Conservation (phyloP, 1,284 basidiomycete species). For the Sanghuangporus baumii region DNA sequence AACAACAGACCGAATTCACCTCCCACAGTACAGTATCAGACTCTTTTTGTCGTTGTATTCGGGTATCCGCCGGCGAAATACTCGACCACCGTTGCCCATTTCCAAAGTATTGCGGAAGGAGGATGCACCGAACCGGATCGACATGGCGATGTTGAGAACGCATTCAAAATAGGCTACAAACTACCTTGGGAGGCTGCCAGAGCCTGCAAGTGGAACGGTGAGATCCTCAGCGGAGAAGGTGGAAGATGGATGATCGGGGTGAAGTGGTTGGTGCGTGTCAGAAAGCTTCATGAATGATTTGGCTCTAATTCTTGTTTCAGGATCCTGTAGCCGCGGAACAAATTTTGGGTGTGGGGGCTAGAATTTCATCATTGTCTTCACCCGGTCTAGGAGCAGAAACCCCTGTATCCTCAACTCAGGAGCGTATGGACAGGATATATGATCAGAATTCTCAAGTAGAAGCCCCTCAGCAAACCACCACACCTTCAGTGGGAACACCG, state of each 20-base stretch:
- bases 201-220: slow-evolving; percentile 74
- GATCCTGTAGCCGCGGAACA: slow-evolving; percentile 13
- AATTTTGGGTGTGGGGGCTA: slow-evolving; percentile 14
- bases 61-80: slow-evolving; percentile 73
- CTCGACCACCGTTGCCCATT: slow-evolving; percentile 61
- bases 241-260: slow-evolving; percentile 78
- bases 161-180: slow-evolving; percentile 65
- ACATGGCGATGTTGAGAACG: slow-evolving; percentile 58
- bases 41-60: slow-evolving; percentile 62
- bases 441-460: slow-evolving; percentile 24
- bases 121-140: slow-evolving; percentile 55
- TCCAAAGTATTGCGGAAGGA: slow-evolving; percentile 54
- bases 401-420: neutral
- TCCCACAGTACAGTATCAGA: slow-evolving; percentile 27
- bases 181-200: slow-evolving; percentile 66
- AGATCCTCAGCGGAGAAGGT: slow-evolving; percentile 43
- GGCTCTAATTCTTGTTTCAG: neutral
- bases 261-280: slow-evolving; percentile 65
- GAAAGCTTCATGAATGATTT: neutral
- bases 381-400: neutral
- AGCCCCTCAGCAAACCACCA: slow-evolving; percentile 21
- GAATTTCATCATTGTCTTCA: neutral
- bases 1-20: slow-evolving; percentile 27
- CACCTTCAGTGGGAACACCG: slow-evolving; percentile 51
- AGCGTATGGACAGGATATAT: neutral